Conservation (phyloP, 495 filamentous ascomycete species). For the Aspergillus olivimuriae region DNA sequence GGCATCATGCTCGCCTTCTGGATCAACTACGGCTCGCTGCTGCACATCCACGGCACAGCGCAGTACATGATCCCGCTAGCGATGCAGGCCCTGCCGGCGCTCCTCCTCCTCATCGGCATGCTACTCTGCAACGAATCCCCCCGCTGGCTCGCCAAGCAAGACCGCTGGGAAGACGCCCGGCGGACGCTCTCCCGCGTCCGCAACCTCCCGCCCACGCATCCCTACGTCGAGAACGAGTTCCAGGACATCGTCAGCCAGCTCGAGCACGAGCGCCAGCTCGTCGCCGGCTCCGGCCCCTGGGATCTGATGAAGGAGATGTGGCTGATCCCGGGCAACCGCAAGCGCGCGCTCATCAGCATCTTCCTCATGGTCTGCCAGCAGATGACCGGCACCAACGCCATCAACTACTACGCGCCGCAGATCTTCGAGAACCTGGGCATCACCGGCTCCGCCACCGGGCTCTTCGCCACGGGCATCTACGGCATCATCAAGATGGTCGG, state of each 20-base stretch:
- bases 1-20: constrained; percentile 65
- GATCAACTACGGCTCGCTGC: constrained; percentile 56
- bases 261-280: constrained; percentile 60
- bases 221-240: constrained; percentile 61
- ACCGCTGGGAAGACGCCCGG: constrained; percentile 63
- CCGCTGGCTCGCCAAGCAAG: constrained; percentile 61
- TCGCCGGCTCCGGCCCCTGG: constrained; percentile 56
- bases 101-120: constrained; percentile 54
- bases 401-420: constrained; percentile 67
- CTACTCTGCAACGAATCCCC: constrained; percentile 61
- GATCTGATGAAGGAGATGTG: constrained; percentile 68
- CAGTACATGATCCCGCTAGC: constrained; percentile 64
- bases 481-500: constrained; percentile 49
- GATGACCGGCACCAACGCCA: constrained; percentile 60
- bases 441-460: constrained; percentile 35
- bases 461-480: constrained; percentile 51
- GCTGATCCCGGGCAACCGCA: constrained; percentile 57
- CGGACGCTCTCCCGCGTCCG: constrained; percentile 49
- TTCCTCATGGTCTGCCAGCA: constrained; percentile 68
- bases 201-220: constrained; percentile 46
- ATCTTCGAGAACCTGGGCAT: constrained; percentile 59
- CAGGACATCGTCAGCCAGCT: constrained; percentile 58
- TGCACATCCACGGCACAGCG: constrained; percentile 44
- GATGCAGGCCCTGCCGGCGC: constrained; percentile 58
- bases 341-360: constrained; percentile 49